Evolutionary conservation across 768 basidiomycete genomes (phyloP), one percentile per base, ranked within the genome.

Genomic region (Strobilomyces dryophilus): DNA sequence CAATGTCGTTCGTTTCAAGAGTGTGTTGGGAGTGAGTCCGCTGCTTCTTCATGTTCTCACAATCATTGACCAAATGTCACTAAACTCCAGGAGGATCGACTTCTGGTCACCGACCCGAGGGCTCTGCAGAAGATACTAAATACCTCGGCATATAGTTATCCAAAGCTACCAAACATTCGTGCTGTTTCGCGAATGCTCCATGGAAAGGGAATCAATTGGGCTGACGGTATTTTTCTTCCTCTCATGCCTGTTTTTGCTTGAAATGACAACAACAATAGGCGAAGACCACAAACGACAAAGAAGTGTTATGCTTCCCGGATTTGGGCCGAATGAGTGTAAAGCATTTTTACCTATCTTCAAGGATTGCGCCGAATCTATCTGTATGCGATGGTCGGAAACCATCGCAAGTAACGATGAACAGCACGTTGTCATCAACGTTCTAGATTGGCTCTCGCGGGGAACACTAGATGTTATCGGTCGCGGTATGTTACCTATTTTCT

Each of bases 301-400:
- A 53, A 78, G 70, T 55, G 71, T 81, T 17, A 74, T 82, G 75
- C 67, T 79, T 44, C 81, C 80, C 0, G 81, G 78, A 7, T 82
- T 83, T 53, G 78, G 80, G 53, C 72, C 61, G 5, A 73, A 73
- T 1, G 78, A 81, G 53, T 73, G 73, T n/a, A 78, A 73, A 47
- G 72, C 76, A 2, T 80, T 79, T 54, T 67, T 82, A 4, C 71
- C 75, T 11, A 72, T 82, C 43, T 82, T 82, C 67, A 70, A 65
- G 44, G 67, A 71, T 49, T 73, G 55, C 12, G 61, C 66, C 0
- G 59, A 66, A 29, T 49, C 47, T 31, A 48, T 66, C 21, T 45
- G 55, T n/a, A 20, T 36, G 2, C 54, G 52, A 51, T 63, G 64
- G 64, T 36, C 40, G 20, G 68, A 69, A 20, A 47, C 47, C 3